Evolutionary conservation across 208 protist species (phyloP), one percentile per base, ranked within the genome.

Genomic region (Crithidia mellificae): DNA sequence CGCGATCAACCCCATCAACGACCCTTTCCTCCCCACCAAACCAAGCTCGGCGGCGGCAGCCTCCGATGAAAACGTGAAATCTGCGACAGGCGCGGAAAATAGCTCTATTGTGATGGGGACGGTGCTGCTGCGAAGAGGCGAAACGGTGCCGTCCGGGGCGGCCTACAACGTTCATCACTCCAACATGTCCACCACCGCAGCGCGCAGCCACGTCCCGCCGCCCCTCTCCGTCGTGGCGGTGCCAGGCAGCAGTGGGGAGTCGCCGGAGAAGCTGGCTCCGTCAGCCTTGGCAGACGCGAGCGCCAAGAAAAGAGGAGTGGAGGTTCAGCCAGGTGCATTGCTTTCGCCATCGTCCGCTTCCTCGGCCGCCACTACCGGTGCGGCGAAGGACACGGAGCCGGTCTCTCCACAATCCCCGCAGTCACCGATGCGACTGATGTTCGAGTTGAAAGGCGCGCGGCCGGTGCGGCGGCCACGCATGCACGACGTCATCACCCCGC

Each of bases 361-460:
- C 8, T n/a, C 41, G 8, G 62, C 47, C 2, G n/a, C 51, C 17
- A 11, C 47, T 0, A n/a, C n/a, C n/a, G n/a, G n/a, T n/a, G 4
- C 39, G 3, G 12, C 25, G n/a, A 54, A 53, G 24, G 50, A 51
- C 41, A 54, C 39, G 2, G n/a, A 39, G 22, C 51, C 56, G 30
- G 50, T 46, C 4, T 50, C 58, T 0, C 58, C 47, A 47, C 34
- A 56, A 12, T 43, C 44, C 15, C 54, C 66, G 32, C 29, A n/a
- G 12, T 72, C 49, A 20, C 43, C 68, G 8, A 61, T 56, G 61
- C 70, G 62, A 11, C 70, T 61, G 1, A 52, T 65, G 22, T 17
- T 75, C 44, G 61, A 63, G 44, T 7, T 65, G 20, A 68, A 69
- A 30, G 70, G 70, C 24, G 70, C 62, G 2, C 70, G 62, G 1